Percentiles rank a stretch among this genome's conserved stretches.
Conservation (phyloP, 2,329 filamentous ascomycete genomes). For the Colletotrichum musae region DNA sequence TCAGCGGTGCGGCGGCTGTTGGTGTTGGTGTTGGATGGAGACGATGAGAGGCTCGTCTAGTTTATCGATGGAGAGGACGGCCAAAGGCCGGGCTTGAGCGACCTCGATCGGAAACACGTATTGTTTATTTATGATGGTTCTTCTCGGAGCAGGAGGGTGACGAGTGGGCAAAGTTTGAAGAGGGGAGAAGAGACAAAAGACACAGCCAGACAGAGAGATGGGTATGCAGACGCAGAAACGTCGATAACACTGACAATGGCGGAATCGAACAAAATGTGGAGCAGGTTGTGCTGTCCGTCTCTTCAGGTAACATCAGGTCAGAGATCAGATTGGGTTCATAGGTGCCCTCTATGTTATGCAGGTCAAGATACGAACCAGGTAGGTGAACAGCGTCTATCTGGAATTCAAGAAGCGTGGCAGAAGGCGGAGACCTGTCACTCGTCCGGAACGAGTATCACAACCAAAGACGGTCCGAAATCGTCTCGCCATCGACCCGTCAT, state of each 20-base stretch:
- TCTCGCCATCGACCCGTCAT: slow-evolving; percentile 15
- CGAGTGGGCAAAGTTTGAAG: background rate
- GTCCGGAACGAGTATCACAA: slow-evolving; percentile 16
- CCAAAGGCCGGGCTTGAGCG: slow-evolving; percentile 24
- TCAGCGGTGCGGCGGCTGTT: slow-evolving; percentile 21
- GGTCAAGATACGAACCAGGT: background rate
- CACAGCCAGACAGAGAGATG: background rate
- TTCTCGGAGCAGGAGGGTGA: background rate
- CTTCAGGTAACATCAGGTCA: no score
- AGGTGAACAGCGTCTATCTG: slow-evolving; percentile 10
- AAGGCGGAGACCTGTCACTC: background rate
- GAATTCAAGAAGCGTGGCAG: slow-evolving; percentile 15
- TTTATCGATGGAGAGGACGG: slow-evolving; percentile 11
- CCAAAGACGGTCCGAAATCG: slow-evolving; percentile 14
- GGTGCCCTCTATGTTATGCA: no score
- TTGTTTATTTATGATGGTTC: background rate
- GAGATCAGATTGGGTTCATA: no score
- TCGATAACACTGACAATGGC: slow-evolving; percentile 22
- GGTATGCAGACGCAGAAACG: slow-evolving; percentile 30
- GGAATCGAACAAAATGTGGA: slow-evolving; percentile 31
- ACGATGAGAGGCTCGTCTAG: background rate
- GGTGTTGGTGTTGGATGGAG: background rate
- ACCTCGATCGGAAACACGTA: slow-evolving; percentile 22
- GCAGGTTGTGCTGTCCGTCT: slow-evolving; percentile 14
- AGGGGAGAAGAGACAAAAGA: slow-evolving; percentile 23